These are phyloP conservation scores for Russula earlei DNA, from an alignment of 768 basidiomycete species.

Conservation along the genomic window DNA sequence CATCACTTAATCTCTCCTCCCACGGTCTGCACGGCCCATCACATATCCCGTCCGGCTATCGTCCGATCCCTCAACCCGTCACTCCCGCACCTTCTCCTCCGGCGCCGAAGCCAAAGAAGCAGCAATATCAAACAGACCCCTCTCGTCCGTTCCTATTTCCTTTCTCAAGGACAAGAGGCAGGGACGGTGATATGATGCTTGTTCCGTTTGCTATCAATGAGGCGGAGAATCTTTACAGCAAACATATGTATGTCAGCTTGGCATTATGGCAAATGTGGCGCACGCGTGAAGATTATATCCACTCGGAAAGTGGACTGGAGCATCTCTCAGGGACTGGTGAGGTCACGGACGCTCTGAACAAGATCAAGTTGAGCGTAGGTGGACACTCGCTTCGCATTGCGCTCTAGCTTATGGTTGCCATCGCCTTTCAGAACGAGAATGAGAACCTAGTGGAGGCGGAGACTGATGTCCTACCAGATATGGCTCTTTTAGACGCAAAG, in stretches of 20 bases:
- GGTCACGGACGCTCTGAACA: constrained; percentile 36
- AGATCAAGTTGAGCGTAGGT: constrained; percentile 25
- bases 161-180: constrained; percentile 61
- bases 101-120: constrained; percentile 89
- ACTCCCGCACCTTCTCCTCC: constrained; percentile 85
- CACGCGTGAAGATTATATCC: constrained; percentile 91
- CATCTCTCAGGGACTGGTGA: constrained; percentile 62
- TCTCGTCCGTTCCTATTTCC: constrained; percentile 90
- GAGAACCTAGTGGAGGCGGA: constrained; percentile 33
- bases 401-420: neutral
- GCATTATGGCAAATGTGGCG: constrained; percentile 92
- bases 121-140: constrained; percentile 97
- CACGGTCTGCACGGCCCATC: constrained; percentile 24
- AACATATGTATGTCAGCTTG: constrained; percentile 84
- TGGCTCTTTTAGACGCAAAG: constrained; percentile 62
- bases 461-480: constrained; percentile 59
- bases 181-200: constrained; percentile 47
- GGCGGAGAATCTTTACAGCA: constrained; percentile 82
- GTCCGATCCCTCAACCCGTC: constrained; percentile 52
- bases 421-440: constrained; percentile 11
- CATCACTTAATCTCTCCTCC: constrained; percentile 31
- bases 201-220: constrained; percentile 96
- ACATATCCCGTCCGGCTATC: constrained; percentile 34
- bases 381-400: neutral
- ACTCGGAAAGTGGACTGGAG: constrained; percentile 85